A percentile compares a stretch with the other conserved stretches of the same genome.
Evolutionary conservation across 2,329 filamentous ascomycete genomes (phyloP).

Genomic region (Talaromyces albobiverticillius): DNA sequence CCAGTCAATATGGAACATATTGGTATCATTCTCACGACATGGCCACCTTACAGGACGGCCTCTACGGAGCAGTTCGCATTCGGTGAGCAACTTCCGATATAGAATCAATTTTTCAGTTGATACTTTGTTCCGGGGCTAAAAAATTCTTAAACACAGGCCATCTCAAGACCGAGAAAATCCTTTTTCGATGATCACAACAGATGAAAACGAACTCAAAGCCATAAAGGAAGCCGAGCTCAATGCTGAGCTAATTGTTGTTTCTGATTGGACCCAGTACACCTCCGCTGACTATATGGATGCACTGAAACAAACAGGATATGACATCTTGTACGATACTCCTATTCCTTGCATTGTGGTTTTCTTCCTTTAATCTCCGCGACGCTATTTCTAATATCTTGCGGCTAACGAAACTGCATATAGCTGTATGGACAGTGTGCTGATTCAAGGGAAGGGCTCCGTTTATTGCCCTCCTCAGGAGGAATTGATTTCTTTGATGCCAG

Average conservation of each 20-base stretch:
- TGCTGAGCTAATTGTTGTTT: conserved; percentile 50
- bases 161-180: conserved; percentile 23
- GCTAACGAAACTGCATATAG: conserved; percentile 26
- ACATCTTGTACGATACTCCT: conserved; percentile 11
- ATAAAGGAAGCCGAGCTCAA: conserved; percentile 51
- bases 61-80: conserved; percentile 57
- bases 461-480: conserved; percentile 13
- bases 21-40: conserved; percentile 61
- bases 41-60: conserved; percentile 59
- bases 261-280: conserved; percentile 56
- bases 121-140: neutral
- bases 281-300: conserved; percentile 39
- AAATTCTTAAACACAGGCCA: conserved; percentile 16
- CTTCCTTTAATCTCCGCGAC: neutral
- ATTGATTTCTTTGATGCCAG: conserved; percentile 10
- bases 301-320: conserved; percentile 13
- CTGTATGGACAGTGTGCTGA: conserved; percentile 60
- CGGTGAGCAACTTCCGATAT: neutral
- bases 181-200: conserved; percentile 27
- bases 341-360: neutral
- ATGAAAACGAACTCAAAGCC: conserved; percentile 33
- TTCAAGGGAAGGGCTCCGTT: conserved; percentile 55
- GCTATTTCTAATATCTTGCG: no score
- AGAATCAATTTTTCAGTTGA: neutral
- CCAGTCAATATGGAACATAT: conserved; percentile 56